Base-by-base conservation (phyloP, 345 rosid genomes). In the Gossypium ekmanianum region DNA sequence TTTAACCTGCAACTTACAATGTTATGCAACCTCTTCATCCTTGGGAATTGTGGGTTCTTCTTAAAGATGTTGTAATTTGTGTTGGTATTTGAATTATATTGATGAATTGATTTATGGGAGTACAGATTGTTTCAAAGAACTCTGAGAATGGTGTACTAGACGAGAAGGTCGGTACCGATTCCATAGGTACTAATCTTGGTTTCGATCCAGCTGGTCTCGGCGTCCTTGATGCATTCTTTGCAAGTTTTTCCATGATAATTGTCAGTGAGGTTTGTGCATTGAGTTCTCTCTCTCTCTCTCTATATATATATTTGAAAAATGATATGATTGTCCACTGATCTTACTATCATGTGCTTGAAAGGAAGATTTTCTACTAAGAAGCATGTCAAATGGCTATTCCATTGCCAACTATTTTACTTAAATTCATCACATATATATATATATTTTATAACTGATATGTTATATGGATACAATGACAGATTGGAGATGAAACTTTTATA, bases 401-500 rank as follows among this genome's bases (percentile, higher is more conserved):
- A 8, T 70, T 51, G 27, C 26, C 14, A 48, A 51, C 24, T 50
- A 9, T 9, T 51, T 52, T 55, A 22, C 73, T 70, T 52, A 2
- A 18, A 52, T 48, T 45, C 27, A 68, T 48, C 22, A 22, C 20
- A 11, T 13, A 39, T 2, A 0, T 47, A 0, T 47, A 34, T 4
- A 29, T 11, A n/a, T 51, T 51, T 14, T 20, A 2, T 10, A 43
- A 24, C 11, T 73, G 44, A 17, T 73, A 3, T 16, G 41, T 71
- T 3, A 9, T 57, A 0, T 24, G 39, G 24, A 20, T 68, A 50
- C 12, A 22, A n/a, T 80, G 43, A 45, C 74, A 93, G 99, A 89
- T 93, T 82, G 99, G 99, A 55, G 99, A 96, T 85, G 99, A 96
- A 74, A 96, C 99, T 6, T 96, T 96, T 79, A 96, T 96, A 65